Percentiles rank a stretch among this genome's conserved stretches.
phyloP scores from a whole-genome alignment of 345 rosid species.

The Cardamine resedifolia region DNA sequence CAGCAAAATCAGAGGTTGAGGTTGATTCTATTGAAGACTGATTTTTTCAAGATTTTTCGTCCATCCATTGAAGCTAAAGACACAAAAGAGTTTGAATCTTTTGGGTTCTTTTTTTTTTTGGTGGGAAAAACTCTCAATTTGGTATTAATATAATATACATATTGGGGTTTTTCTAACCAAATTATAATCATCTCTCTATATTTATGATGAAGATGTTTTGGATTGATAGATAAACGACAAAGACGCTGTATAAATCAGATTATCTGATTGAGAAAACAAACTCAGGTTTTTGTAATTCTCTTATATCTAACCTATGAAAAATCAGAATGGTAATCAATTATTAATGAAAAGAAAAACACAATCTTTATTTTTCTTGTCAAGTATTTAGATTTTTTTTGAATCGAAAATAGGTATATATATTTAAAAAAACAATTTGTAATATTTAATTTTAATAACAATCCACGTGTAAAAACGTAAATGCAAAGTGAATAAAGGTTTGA shows the following conservation, averaged over 20 bases:
- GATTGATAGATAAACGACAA: slow-evolving; percentile 14
- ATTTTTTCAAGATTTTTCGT: background rate
- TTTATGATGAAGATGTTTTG: slow-evolving; percentile 21
- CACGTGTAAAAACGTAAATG: background rate
- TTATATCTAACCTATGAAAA: background rate
- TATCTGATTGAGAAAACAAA: background rate
- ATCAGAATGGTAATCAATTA: background rate
- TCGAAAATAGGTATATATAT: background rate
- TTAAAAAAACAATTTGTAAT: background rate
- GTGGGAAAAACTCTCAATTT: background rate
- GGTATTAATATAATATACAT: background rate
- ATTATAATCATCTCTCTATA: slow-evolving; percentile 16
- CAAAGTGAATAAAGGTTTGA: background rate
- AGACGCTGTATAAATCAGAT: slow-evolving; percentile 8
- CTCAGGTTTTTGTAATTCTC: background rate
- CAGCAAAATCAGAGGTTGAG: background rate
- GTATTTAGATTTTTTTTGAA: background rate
- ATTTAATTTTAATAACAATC: background rate
- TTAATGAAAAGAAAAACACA: background rate
- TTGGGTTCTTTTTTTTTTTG: background rate
- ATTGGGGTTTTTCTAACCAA: background rate
- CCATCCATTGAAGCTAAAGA: background rate
- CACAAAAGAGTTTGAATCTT: slow-evolving; percentile 1
- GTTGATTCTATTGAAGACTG: background rate
- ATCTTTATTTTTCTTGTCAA: background rate